Percentiles rank a stretch among this genome's conserved stretches.
These are phyloP conservation scores for Bocquillonia castaneifolia DNA, from an alignment of 441 rosid species.

Conservation along the genomic window DNA sequence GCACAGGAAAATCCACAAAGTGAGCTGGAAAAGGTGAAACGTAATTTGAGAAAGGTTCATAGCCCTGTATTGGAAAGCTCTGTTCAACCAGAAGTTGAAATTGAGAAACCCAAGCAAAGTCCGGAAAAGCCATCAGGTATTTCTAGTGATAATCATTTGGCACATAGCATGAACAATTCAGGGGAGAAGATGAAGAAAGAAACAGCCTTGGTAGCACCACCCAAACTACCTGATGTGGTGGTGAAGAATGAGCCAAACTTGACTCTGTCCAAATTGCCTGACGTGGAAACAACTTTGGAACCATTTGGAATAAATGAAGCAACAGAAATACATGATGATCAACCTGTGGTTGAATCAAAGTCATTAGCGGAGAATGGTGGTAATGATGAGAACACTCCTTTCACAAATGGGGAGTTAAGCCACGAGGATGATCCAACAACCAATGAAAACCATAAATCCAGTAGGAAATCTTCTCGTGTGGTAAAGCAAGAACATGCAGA, in stretches of 20 bases:
- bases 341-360: slow-evolving; percentile 33
- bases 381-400: slow-evolving; percentile 40
- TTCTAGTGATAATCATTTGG: slow-evolving; percentile 31
- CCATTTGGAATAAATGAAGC: slow-evolving; percentile 36
- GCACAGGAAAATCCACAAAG: slow-evolving; percentile 61
- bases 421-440: slow-evolving; percentile 41
- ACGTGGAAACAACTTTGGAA: slow-evolving; percentile 34
- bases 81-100: slow-evolving; percentile 48
- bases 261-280: slow-evolving; percentile 29
- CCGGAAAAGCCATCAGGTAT: slow-evolving; percentile 40
- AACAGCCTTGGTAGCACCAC: slow-evolving; percentile 5
- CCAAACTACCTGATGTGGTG: slow-evolving; percentile 19
- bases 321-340: slow-evolving; percentile 32
- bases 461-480: slow-evolving; percentile 42
- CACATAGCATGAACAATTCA: slow-evolving; percentile 28
- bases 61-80: slow-evolving; percentile 58
- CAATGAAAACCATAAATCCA: slow-evolving; percentile 48
- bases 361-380: slow-evolving; percentile 33
- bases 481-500: slow-evolving; percentile 60
- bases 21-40: slow-evolving; percentile 89
- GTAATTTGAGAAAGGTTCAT: slow-evolving; percentile 81
- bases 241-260: slow-evolving; percentile 31
- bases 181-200: slow-evolving; percentile 39
- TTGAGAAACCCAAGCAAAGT: slow-evolving; percentile 54
- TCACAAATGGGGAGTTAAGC: slow-evolving; percentile 38